Evolutionary conservation across 768 basidiomycete genomes (phyloP).

Genomic region (Pleurotus tuoliensis): DNA sequence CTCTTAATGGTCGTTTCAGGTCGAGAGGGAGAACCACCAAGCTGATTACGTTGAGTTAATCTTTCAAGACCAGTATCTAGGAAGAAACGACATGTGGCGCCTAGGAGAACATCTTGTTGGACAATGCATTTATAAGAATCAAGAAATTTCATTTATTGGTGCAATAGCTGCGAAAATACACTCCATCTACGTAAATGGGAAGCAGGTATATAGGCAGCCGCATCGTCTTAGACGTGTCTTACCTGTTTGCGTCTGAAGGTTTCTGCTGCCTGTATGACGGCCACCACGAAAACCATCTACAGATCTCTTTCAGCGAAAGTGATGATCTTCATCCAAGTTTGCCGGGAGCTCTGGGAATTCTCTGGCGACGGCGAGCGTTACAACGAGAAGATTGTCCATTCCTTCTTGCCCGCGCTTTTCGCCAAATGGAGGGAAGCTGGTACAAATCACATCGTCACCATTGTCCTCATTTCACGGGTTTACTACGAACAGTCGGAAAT

Average conservation of each 20-base stretch:
- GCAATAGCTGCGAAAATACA: conserved; percentile 80
- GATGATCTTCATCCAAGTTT: conserved; percentile 95
- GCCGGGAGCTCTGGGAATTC: conserved; percentile 95
- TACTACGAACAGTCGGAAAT: conserved; percentile 81
- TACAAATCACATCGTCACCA: conserved; percentile 91
- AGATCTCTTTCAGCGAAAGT: conserved; percentile 88
- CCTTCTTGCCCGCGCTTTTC: conserved; percentile 90
- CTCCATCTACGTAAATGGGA: conserved; percentile 66
- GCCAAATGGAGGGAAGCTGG: conserved; percentile 77
- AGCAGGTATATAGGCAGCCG: conserved; percentile 42
- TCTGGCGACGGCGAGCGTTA: conserved; percentile 93
- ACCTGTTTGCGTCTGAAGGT: conserved; percentile 42
- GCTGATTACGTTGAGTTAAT: conserved; percentile 85
- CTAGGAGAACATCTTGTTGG: conserved; percentile 78
- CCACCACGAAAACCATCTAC: conserved; percentile 84
- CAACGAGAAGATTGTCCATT: conserved; percentile 97
- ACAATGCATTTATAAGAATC: conserved; percentile 77
- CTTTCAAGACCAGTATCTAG: conserved; percentile 94
- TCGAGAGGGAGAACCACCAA: conserved; percentile 56
- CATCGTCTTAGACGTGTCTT: conserved; percentile 2
- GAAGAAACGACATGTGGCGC: conserved; percentile 96
- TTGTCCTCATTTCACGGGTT: conserved; percentile 91
- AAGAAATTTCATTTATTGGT: conserved; percentile 84
- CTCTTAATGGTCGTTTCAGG: conserved; percentile 37
- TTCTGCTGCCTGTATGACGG: conserved; percentile 76